Conservation (phyloP, 1,139 yeast species). For the Geotrichum reessii region DNA sequence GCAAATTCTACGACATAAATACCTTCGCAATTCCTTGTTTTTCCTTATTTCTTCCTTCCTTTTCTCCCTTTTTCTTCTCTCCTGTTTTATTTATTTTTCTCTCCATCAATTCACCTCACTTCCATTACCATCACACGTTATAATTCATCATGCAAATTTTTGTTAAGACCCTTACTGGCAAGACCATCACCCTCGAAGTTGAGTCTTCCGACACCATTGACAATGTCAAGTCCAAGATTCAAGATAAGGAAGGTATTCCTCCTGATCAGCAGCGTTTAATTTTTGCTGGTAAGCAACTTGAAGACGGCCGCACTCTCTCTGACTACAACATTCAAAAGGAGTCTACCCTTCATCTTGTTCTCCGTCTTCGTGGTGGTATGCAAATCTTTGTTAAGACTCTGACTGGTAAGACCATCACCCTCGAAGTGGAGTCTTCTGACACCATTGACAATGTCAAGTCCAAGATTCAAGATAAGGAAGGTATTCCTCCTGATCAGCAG, state of each 20-base stretch:
- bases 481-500: constrained; percentile 86
- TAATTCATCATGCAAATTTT: constrained; percentile 36
- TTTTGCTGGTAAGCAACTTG: constrained; percentile 85
- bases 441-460: constrained; percentile 82
- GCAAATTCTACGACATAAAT: background rate
- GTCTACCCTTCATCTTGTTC: constrained; percentile 77
- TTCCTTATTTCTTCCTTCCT: background rate
- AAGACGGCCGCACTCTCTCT: constrained; percentile 76
- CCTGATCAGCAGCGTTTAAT: constrained; percentile 85
- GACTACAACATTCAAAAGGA: constrained; percentile 85
- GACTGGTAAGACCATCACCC: constrained; percentile 82
- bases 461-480: constrained; percentile 84
- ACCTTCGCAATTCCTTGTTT: background rate
- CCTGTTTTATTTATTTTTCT: background rate
- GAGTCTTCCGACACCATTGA: constrained; percentile 88
- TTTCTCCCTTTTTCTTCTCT: background rate
- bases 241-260: constrained; percentile 28
- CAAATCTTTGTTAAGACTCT: constrained; percentile 77
- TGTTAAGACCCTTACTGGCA: constrained; percentile 98
- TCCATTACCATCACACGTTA: background rate
- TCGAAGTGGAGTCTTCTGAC: constrained; percentile 82
- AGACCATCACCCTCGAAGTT: constrained; percentile 90
- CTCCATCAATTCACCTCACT: background rate
- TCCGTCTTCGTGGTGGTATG: constrained; percentile 88
- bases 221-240: constrained; percentile 82